Evolutionary conservation across 192 early-diverging fungal genomes (phyloP), one percentile per base, ranked within the genome.

Genomic region (Globomyces pollinis-pini): DNA sequence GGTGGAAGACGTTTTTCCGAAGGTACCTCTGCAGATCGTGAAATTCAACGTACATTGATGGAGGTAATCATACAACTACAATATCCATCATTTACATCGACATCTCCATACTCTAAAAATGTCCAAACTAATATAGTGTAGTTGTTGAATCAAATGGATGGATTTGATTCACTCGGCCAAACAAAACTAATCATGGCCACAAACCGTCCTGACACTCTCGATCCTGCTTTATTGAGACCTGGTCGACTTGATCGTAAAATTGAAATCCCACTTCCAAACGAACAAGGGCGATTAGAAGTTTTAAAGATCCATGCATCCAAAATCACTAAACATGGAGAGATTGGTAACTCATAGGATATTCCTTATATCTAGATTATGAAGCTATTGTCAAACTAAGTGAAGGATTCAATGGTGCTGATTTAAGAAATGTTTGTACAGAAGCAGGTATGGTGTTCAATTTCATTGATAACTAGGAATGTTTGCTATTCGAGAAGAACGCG

Each of bases 141-240:
- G n/a, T 80, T 99, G 47, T 65, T 99, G 55, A 99, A 96, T 72
- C 96, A 98, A 76, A 96, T 99, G 96, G 96, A 99, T 62, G 96
- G 96, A n/a, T 98, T 99, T 59, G 95, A 99, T 62, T 88, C 90
- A 47, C 79, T 98, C 41, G 94, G 94, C 38, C 91, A 99, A 64
- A 93, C 93, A 53, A 99, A 98, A 73, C 72, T 99, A 60, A 99
- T 99, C 71, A 98, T 98, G 94, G 96, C 96, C 1, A 99, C 96
- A 7, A 99, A 99, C 75, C 81, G 96, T 35, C 96, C 96, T 0
- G 95, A 99, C 68, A 99, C 94, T 21, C 77, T 99, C 53, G 96
- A 99, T 66, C 95, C 94, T 12, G 96, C 96, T n/a, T 72, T 99
- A 55, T 66, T 98, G 62, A 82, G 96, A 58, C 95, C 95, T 29